phyloP scores from a whole-genome alignment of 805 yeast genomes.

The Candida suzukii region DNA sequence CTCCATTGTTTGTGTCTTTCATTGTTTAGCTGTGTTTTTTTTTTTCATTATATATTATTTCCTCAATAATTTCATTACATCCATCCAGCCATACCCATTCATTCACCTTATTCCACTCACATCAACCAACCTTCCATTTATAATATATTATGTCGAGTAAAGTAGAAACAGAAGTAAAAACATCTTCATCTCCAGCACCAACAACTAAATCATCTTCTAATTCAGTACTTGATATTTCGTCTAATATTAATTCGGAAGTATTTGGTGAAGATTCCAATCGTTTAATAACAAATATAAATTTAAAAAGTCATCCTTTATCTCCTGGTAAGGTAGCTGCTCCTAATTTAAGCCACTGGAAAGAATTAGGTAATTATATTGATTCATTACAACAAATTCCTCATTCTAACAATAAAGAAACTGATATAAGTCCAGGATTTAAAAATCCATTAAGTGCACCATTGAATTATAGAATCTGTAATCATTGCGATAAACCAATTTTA shows the following conservation, averaged over 20 bases:
- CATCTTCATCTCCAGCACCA: background rate
- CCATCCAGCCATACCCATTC: background rate
- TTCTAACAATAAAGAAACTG: background rate
- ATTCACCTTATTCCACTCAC: background rate
- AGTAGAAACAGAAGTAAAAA: background rate
- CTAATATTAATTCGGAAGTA: slow-evolving; percentile 16
- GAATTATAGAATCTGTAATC: slow-evolving; percentile 39
- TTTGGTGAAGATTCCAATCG: slow-evolving; percentile 19
- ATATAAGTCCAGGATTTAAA: slow-evolving; percentile 3
- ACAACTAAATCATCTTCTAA: background rate
- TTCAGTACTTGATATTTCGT: slow-evolving; percentile 8
- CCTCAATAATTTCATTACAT: background rate
- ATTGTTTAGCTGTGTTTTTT: too few relatives aligned
- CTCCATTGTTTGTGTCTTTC: too few relatives aligned
- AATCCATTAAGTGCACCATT: slow-evolving; percentile 32
- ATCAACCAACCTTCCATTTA: background rate
- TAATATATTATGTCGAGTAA: slow-evolving; percentile 8
- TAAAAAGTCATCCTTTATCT: slow-evolving; percentile 2
- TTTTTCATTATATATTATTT: too few relatives aligned
- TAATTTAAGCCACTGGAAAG: slow-evolving; percentile 27
- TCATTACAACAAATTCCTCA: slow-evolving; percentile 16
- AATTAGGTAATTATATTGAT: slow-evolving; percentile 26
- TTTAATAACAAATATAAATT: slow-evolving; percentile 10
- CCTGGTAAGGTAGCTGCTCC: slow-evolving; percentile 8
- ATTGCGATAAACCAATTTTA: slow-evolving; percentile 39